Percentiles rank a stretch among this genome's conserved stretches.
phyloP scores from a whole-genome alignment of 148 eudicot genomes.

The Vaccinium corymbosum region DNA sequence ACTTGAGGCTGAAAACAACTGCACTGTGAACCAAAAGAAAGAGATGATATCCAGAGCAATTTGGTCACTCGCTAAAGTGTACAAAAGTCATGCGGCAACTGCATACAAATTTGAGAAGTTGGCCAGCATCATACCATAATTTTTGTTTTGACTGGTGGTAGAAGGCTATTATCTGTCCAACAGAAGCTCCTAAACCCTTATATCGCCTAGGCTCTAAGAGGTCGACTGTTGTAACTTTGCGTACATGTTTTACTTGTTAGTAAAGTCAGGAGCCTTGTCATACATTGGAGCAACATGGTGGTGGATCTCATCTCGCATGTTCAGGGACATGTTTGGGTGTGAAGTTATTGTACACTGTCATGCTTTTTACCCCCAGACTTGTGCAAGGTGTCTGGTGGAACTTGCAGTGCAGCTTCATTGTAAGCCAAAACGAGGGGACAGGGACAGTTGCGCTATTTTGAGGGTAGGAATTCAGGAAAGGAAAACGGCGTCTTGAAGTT shows the following conservation, averaged over 20 bases:
- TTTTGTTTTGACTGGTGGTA: background rate
- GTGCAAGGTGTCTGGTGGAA: background rate
- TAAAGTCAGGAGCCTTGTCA: background rate
- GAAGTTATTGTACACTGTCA: background rate
- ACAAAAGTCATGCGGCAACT: conserved; percentile 39
- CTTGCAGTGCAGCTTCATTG: background rate
- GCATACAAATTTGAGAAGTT: conserved; percentile 41
- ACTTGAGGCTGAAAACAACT: conserved; percentile 32
- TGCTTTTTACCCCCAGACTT: background rate
- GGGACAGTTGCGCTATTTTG: background rate
- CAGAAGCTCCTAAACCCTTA: background rate
- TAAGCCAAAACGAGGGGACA: background rate
- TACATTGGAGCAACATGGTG: background rate
- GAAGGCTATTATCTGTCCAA: background rate
- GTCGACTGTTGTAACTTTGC: background rate
- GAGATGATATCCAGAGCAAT: conserved; percentile 50
- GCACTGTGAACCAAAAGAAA: conserved; percentile 43
- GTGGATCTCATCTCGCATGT: background rate
- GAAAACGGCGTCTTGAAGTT: background rate
- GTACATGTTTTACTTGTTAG: background rate
- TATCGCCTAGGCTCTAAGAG: background rate
- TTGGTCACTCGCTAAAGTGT: conserved; percentile 51
- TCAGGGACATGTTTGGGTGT: background rate
- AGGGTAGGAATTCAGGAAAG: background rate
- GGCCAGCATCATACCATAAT: conserved; percentile 20